Conservation (phyloP, 2,329 filamentous ascomycete genomes). For the Elsinoe perseae region DNA sequence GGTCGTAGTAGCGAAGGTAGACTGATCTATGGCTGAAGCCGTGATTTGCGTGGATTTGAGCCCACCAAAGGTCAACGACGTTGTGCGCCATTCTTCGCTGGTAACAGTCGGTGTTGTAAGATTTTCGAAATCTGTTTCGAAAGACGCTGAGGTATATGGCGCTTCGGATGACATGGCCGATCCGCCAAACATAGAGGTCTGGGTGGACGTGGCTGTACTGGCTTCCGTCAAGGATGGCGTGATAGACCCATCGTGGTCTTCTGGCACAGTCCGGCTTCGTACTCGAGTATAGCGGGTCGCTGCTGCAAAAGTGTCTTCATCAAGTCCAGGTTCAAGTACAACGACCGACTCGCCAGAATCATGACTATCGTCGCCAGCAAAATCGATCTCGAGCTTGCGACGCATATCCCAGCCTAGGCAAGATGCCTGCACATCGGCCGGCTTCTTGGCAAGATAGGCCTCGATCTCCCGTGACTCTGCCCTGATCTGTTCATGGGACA, state of each 20-base stretch:
- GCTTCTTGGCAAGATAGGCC: constrained; percentile 61
- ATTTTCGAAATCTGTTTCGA: background rate
- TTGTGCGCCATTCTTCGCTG: constrained; percentile 59
- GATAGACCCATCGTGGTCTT: constrained; percentile 16
- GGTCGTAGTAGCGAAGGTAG: constrained; percentile 62
- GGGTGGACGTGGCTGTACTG: constrained; percentile 22
- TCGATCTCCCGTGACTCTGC: constrained; percentile 80
- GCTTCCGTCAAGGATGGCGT: constrained; percentile 25
- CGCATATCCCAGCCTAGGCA: constrained; percentile 92
- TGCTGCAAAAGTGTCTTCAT: constrained; percentile 47
- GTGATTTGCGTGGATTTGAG: constrained; percentile 57
- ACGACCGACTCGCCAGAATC: constrained; percentile 70
- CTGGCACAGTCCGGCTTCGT: constrained; percentile 31
- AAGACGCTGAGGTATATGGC: constrained; percentile 27
- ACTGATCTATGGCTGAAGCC: constrained; percentile 64
- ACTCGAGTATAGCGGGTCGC: constrained; percentile 54
- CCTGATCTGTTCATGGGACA: constrained; percentile 61
- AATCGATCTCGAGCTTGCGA: constrained; percentile 77
- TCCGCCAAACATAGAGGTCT: constrained; percentile 47
- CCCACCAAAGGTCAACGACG: constrained; percentile 54
- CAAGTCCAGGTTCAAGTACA: constrained; percentile 64
- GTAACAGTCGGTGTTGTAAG: constrained; percentile 22
- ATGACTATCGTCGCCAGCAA: constrained; percentile 69
- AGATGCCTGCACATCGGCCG: constrained; percentile 66
- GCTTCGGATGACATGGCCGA: constrained; percentile 25